A percentile compares a stretch with the other conserved stretches of the same genome.
These are phyloP conservation scores for Dactylellina leptospora DNA, from an alignment of 2,329 filamentous ascomycete species.

Conservation along the genomic window DNA sequence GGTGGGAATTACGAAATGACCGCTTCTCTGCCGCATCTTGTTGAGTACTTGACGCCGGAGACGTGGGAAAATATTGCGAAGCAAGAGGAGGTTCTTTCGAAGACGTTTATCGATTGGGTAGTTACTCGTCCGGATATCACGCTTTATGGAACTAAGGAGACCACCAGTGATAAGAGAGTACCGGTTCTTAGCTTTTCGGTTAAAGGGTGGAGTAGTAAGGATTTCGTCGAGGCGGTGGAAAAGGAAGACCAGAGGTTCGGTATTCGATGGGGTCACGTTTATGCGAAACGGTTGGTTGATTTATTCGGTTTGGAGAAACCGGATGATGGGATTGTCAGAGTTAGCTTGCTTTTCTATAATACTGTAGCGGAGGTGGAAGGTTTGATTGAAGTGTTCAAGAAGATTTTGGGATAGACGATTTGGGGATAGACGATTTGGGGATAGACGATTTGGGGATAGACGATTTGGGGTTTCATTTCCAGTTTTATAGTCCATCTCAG, in stretches of 20 bases:
- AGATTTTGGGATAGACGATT: slow-evolving; percentile 30
- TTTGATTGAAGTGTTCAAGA: slow-evolving; percentile 41
- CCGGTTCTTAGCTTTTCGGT: slow-evolving; percentile 42
- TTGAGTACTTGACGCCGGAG: slow-evolving; percentile 67
- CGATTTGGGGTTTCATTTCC: too few species aligned
- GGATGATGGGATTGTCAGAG: slow-evolving; percentile 40
- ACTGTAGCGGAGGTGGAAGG: slow-evolving; percentile 47
- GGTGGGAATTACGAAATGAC: slow-evolving; percentile 76
- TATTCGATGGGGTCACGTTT: slow-evolving; percentile 47
- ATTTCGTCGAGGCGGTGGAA: slow-evolving; percentile 46
- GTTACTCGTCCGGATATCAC: slow-evolving; percentile 65
- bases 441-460: too few species aligned
- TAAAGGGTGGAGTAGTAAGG: slow-evolving; percentile 45
- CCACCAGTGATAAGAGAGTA: slow-evolving; percentile 23
- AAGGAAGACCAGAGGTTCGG: slow-evolving; percentile 29
- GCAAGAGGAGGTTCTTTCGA: slow-evolving; percentile 71
- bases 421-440: too few species aligned
- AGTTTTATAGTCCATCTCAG: too few species aligned
- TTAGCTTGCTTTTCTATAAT: slow-evolving; percentile 50
- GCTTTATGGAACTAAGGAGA: slow-evolving; percentile 61
- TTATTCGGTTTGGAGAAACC: slow-evolving; percentile 42
- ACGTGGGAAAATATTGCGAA: slow-evolving; percentile 66
- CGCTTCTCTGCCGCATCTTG: slow-evolving; percentile 69
- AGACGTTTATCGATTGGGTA: slow-evolving; percentile 69
- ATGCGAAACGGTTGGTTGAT: slow-evolving; percentile 43